These are phyloP conservation scores for Monascus ruber DNA, from an alignment of 2,329 filamentous ascomycete genomes.

Conservation along the genomic window DNA sequence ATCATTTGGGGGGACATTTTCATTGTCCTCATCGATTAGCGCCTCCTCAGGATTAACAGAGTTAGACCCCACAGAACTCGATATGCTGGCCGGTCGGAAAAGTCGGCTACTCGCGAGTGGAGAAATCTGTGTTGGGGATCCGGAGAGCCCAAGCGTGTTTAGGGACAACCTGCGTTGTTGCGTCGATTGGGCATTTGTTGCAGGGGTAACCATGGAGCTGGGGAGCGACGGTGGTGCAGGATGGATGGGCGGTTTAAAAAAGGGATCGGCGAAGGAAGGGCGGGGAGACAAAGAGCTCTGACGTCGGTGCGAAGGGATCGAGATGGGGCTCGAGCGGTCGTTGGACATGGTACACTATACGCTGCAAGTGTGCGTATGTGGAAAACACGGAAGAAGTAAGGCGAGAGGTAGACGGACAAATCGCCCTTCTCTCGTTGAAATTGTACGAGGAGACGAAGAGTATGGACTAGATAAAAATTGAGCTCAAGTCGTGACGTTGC, in stretches of 20 bases:
- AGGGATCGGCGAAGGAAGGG: constrained; percentile 30
- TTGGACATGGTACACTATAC: constrained; percentile 28
- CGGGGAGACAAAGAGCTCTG: constrained; percentile 36
- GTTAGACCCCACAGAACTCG: constrained; percentile 44
- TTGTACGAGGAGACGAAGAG: too few relatives aligned
- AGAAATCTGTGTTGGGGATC: constrained; percentile 50
- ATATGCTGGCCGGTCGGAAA: constrained; percentile 55
- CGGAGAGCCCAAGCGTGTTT: constrained; percentile 62
- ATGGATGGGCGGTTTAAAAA: constrained; percentile 18
- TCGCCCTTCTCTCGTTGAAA: background rate
- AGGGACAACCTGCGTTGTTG: constrained; percentile 61
- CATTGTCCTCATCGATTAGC: constrained; percentile 59
- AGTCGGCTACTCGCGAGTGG: constrained; percentile 38
- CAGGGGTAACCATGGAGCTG: constrained; percentile 41
- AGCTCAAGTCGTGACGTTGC: too few relatives aligned
- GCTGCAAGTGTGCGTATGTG: background rate
- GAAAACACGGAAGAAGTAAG: background rate
- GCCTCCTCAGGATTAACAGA: constrained; percentile 31
- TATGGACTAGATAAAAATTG: too few relatives aligned
- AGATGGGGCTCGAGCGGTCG: constrained; percentile 29
- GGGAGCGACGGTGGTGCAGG: constrained; percentile 11
- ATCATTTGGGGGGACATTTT: constrained; percentile 46
- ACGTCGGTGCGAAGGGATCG: constrained; percentile 29
- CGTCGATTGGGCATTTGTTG: constrained; percentile 36
- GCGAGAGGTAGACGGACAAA: constrained; percentile 2